Conservation (phyloP, 306 rosid genomes). For the Cyamopsis tetragonoloba region DNA sequence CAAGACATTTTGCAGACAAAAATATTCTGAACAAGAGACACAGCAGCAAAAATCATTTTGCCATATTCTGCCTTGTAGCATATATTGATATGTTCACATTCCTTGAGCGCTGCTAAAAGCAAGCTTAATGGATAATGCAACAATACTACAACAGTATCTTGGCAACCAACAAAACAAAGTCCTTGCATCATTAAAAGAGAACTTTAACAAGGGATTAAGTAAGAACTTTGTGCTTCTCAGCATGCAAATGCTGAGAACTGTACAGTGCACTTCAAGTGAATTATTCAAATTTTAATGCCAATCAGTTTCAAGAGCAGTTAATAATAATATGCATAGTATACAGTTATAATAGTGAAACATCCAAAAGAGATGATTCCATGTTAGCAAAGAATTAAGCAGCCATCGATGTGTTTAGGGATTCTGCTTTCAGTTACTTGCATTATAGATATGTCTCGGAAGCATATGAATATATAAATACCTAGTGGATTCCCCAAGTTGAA, state of each 20-base stretch:
- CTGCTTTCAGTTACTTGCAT: neutral
- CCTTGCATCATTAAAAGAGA: too few relatives aligned
- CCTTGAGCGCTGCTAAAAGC: neutral
- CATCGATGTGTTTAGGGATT: neutral
- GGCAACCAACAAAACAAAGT: too few relatives aligned
- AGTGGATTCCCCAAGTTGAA: constrained; percentile 29
- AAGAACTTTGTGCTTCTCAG: neutral
- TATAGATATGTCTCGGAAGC: constrained; percentile 9
- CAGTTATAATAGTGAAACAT: too few relatives aligned
- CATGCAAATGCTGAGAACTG: neutral
- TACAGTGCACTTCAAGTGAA: too few relatives aligned
- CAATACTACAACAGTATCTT: too few relatives aligned
- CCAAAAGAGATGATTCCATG: neutral
- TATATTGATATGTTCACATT: neutral
- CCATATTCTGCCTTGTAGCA: too few relatives aligned
- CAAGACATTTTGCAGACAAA: neutral
- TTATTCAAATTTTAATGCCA: too few relatives aligned
- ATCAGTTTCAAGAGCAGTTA: too few relatives aligned
- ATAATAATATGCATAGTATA: too few relatives aligned
- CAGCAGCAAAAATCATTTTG: too few relatives aligned
- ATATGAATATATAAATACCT: constrained; percentile 38
- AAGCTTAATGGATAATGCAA: too few relatives aligned
- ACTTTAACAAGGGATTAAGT: too few relatives aligned
- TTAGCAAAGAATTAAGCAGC: neutral
- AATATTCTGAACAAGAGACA: constrained; percentile 8